These are phyloP conservation scores for Pilaira anomala DNA, from an alignment of 192 early-diverging fungal genomes.

Conservation along the genomic window DNA sequence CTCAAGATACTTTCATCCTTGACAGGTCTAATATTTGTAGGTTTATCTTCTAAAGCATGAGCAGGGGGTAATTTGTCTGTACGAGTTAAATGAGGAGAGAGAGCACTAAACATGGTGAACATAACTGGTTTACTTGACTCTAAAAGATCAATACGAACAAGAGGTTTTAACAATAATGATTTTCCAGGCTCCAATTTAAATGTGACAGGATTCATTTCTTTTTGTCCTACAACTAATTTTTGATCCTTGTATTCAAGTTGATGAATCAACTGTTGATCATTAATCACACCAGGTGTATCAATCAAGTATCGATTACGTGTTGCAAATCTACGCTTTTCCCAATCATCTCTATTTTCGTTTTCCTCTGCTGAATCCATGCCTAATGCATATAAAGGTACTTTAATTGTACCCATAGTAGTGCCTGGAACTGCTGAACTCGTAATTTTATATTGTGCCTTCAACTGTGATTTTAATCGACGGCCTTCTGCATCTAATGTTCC, in stretches of 20 bases:
- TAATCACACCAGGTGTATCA: constrained; percentile 67
- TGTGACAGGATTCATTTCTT: constrained; percentile 49
- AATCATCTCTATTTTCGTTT: constrained; percentile 35
- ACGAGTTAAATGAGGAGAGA: constrained; percentile 58
- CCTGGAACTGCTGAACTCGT: constrained; percentile 65
- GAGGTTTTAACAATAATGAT: constrained; percentile 55
- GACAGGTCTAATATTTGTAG: constrained; percentile 33
- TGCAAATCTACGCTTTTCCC: constrained; percentile 14
- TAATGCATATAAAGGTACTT: constrained; percentile 56
- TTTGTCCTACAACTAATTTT: constrained; percentile 40
- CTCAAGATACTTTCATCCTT: constrained; percentile 28
- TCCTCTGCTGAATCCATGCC: constrained; percentile 41
- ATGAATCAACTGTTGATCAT: constrained; percentile 48
- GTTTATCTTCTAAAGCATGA: constrained; percentile 25
- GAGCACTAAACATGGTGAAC: constrained; percentile 51
- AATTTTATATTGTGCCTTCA: constrained; percentile 43
- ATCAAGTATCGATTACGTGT: constrained; percentile 37
- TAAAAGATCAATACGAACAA: constrained; percentile 58
- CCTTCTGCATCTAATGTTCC: constrained; percentile 29
- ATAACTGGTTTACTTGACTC: constrained; percentile 43
- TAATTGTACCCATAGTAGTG: constrained; percentile 66
- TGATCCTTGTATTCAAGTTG: constrained; percentile 51
- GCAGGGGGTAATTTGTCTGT: constrained; percentile 41
- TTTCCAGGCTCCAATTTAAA: constrained; percentile 51
- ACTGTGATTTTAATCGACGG: neutral